Conservation (phyloP, 169 alveolate genomes). For the Eimeria zaria region DNA sequence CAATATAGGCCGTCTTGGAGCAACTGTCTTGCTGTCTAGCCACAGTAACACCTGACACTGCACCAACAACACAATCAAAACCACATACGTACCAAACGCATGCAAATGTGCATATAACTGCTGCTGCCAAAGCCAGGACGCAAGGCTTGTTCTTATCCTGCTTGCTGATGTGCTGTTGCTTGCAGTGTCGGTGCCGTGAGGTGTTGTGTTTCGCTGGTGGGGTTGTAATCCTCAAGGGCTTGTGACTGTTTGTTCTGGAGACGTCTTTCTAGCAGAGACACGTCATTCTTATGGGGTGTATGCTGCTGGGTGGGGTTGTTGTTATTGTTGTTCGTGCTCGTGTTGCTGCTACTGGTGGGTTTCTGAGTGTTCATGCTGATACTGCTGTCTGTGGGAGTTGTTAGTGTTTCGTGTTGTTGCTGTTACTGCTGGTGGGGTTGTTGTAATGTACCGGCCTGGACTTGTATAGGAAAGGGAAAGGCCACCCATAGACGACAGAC, state of each 20-base stretch:
- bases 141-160: too few relatives aligned
- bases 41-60: constrained; percentile 89
- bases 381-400: not conserved
- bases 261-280: not conserved
- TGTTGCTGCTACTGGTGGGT: not conserved
- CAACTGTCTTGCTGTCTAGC: constrained; percentile 90
- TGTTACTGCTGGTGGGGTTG: constrained; percentile 7
- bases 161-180: too few relatives aligned
- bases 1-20: constrained; percentile 90
- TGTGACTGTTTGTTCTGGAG: too few relatives aligned
- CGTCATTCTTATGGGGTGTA: not conserved
- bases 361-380: too few relatives aligned
- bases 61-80: not conserved
- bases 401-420: not conserved
- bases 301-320: not conserved
- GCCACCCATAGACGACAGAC: constrained; percentile 92
- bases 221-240: too few relatives aligned
- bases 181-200: too few relatives aligned
- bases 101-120: not conserved
- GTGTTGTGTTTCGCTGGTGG: too few relatives aligned
- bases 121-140: too few relatives aligned
- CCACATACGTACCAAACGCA: not conserved
- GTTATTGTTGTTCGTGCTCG: not conserved
- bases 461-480: constrained; percentile 91
- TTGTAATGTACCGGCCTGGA: constrained; percentile 86